Evolutionary conservation across 768 basidiomycete species (phyloP).

Genomic region (Boletus sensibilis): DNA sequence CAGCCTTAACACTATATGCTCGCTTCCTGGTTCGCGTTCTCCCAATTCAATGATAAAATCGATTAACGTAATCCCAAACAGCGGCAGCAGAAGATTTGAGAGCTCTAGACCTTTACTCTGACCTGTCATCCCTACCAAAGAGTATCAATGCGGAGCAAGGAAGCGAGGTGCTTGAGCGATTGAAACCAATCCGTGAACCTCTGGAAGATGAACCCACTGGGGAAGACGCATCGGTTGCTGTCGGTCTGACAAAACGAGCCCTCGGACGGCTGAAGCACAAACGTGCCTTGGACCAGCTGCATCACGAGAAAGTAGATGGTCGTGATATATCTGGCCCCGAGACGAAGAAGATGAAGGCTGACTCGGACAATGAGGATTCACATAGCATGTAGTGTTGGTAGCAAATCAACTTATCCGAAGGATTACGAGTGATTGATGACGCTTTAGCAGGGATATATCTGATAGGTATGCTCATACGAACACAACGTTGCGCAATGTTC

Average conservation of each 20-base stretch:
- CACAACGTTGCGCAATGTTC: background rate
- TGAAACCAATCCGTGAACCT: slow-evolving; percentile 9
- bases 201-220: slow-evolving; percentile 11
- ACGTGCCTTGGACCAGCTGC: slow-evolving; percentile 38
- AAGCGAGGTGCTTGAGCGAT: slow-evolving; percentile 35
- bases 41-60: background rate
- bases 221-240: slow-evolving; percentile 1
- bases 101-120: slow-evolving; percentile 58
- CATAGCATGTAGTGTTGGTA: background rate
- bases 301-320: slow-evolving; percentile 7
- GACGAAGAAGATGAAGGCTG: slow-evolving; percentile 21
- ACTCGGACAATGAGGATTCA: slow-evolving; percentile 5
- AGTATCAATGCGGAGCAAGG: slow-evolving; percentile 46
- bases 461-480: background rate
- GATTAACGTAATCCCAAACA: slow-evolving; percentile 24
- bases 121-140: slow-evolving; percentile 61
- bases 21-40: slow-evolving; percentile 44
- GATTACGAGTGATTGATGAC: background rate
- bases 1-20: slow-evolving; percentile 46
- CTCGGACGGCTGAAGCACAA: slow-evolving; percentile 53
- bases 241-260: slow-evolving; percentile 42
- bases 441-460: background rate
- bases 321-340: slow-evolving; percentile 3
- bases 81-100: slow-evolving; percentile 50
- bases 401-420: background rate